Evolutionary conservation across 2,329 filamentous ascomycete species (phyloP).

Genomic region (Colletotrichum sojae): DNA sequence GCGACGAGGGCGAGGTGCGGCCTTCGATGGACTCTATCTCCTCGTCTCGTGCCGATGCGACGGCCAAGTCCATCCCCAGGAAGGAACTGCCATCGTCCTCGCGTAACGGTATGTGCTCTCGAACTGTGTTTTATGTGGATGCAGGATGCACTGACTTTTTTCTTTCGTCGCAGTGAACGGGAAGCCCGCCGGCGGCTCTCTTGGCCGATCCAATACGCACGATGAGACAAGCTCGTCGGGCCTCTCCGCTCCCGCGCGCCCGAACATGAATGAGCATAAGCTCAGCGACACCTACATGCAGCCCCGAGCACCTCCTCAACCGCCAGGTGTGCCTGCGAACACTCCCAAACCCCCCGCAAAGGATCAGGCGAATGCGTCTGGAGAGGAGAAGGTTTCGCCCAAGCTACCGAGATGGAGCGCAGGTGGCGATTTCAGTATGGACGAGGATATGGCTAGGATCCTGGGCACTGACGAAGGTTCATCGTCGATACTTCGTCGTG

Average conservation of each 20-base stretch:
- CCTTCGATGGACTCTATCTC: slow-evolving; percentile 60
- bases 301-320: slow-evolving; percentile 68
- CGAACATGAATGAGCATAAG: slow-evolving; percentile 57
- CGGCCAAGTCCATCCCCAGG: slow-evolving; percentile 68
- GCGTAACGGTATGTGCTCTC: slow-evolving; percentile 59
- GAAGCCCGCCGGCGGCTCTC: slow-evolving; percentile 42
- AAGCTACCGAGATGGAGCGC: slow-evolving; percentile 81
- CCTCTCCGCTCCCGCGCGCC: slow-evolving; percentile 44
- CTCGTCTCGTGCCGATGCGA: slow-evolving; percentile 56
- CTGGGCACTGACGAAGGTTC: slow-evolving; percentile 82
- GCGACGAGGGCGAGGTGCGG: slow-evolving; percentile 67
- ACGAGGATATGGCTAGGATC: slow-evolving; percentile 95
- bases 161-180: slow-evolving; percentile 52
- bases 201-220: slow-evolving; percentile 43
- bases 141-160: slow-evolving; percentile 43
- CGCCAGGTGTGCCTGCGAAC: slow-evolving; percentile 57
- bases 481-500: slow-evolving; percentile 85
- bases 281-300: slow-evolving; percentile 69
- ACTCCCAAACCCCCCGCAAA: slow-evolving; percentile 57
- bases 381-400: slow-evolving; percentile 69
- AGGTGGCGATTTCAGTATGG: slow-evolving; percentile 91
- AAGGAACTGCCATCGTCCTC: slow-evolving; percentile 72
- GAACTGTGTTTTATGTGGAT: slow-evolving; percentile 39
- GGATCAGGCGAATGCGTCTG: slow-evolving; percentile 61
- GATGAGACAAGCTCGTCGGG: slow-evolving; percentile 44